Conservation (phyloP, 768 basidiomycete genomes). For the Chalciporus chontae region DNA sequence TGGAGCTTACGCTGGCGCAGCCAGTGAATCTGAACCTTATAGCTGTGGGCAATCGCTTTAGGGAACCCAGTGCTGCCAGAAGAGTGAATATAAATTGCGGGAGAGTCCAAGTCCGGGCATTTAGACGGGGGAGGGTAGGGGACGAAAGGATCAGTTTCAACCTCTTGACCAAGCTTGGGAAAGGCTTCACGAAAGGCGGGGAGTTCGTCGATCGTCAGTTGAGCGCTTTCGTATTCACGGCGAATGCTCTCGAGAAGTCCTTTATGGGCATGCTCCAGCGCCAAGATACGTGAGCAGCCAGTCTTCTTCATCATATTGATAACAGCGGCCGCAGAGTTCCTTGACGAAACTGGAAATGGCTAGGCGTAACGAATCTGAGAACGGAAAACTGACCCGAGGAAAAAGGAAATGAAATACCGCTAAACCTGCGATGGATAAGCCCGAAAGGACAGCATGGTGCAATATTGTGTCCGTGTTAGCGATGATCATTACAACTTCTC, state of each 20-base stretch:
- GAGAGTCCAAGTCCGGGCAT: slow-evolving; percentile 29
- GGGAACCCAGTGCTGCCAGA: slow-evolving; percentile 52
- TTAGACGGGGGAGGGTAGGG: slow-evolving; percentile 12
- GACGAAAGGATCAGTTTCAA: slow-evolving; percentile 11
- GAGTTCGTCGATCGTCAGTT: slow-evolving; percentile 15
- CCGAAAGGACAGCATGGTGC: slow-evolving; percentile 31
- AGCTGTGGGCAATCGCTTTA: slow-evolving; percentile 40
- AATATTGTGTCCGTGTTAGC: slow-evolving; percentile 32
- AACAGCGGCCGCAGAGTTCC: slow-evolving; percentile 43
- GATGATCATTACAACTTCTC: slow-evolving; percentile 21
- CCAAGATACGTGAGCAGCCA: slow-evolving; percentile 18
- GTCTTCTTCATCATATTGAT: slow-evolving; percentile 21
- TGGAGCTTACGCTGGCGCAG: slow-evolving; percentile 30
- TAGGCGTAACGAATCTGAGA: slow-evolving; percentile 17
- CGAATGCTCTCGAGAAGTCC: slow-evolving; percentile 11
- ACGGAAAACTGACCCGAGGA: slow-evolving; percentile 20
- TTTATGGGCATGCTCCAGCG: slow-evolving; percentile 16
- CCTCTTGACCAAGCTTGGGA: slow-evolving; percentile 38
- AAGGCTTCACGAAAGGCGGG: slow-evolving; percentile 30
- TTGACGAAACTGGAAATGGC: slow-evolving; percentile 37
- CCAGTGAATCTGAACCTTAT: slow-evolving; percentile 35
- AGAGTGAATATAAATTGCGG: slow-evolving; percentile 45
- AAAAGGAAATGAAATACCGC: slow-evolving; percentile 25
- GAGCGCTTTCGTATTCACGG: neutral
- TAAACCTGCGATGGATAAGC: slow-evolving; percentile 40